Percentiles rank a stretch among this genome's conserved stretches.
Conservation (phyloP, 495 filamentous ascomycete genomes). For the Parachaetomium inaequale region DNA sequence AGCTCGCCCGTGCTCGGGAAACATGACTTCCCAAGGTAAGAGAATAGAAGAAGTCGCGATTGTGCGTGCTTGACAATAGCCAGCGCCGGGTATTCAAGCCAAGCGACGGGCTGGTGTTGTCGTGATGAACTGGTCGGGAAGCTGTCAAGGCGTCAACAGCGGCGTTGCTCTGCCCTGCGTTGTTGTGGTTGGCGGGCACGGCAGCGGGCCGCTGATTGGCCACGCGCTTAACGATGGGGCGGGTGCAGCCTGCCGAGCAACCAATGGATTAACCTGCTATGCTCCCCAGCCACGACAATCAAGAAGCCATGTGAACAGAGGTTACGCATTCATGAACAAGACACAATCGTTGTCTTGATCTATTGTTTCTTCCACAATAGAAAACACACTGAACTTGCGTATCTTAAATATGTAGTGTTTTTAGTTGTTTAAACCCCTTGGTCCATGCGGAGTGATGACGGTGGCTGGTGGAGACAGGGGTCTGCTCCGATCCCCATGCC, state of each 20-base stretch:
- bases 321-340: neutral
- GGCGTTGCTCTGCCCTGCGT: constrained; percentile 24
- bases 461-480: too few relatives aligned
- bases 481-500: too few relatives aligned
- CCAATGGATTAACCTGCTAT: constrained; percentile 15
- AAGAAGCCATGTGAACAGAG: too few relatives aligned
- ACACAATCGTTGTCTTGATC: neutral
- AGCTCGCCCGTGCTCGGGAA: constrained; percentile 2
- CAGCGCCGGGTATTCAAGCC: constrained; percentile 15
- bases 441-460: neutral
- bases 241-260: constrained; percentile 30
- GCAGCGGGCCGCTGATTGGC: constrained; percentile 25
- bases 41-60: constrained; percentile 14
- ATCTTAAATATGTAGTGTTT: neutral
- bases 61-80: neutral
- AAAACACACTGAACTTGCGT: neutral
- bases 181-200: constrained; percentile 37
- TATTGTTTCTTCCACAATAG: neutral
- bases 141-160: constrained; percentile 21
- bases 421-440: neutral
- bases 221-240: constrained; percentile 19
- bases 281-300: constrained; percentile 25
- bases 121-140: constrained; percentile 15
- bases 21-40: constrained; percentile 21
- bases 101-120: constrained; percentile 4